A percentile compares a stretch with the other conserved stretches of the same genome.
These are phyloP conservation scores for Nemania diffusa DNA, from an alignment of 2,329 filamentous ascomycete genomes.

Conservation along the genomic window DNA sequence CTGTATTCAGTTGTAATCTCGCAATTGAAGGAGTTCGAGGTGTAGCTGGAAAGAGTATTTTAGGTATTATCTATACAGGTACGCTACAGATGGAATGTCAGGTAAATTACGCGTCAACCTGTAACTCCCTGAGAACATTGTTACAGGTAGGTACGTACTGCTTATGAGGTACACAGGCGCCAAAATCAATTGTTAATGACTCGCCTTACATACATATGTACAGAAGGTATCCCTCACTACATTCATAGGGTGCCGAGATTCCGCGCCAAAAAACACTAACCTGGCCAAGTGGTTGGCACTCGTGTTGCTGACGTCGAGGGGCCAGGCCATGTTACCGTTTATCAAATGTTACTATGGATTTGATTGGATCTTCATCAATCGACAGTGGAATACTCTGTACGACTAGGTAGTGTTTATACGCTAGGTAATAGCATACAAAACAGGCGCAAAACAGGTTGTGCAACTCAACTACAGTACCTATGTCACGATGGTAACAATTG, in stretches of 20 bases:
- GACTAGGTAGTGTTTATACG: no score
- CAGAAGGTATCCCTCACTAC: no score
- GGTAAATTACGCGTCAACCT: constrained; percentile 25
- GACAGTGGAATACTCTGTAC: not conserved
- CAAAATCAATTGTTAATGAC: not conserved
- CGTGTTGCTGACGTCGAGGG: constrained; percentile 28
- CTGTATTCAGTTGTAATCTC: no score
- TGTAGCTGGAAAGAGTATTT: no score
- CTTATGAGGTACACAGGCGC: not conserved
- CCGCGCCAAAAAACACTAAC: not conserved
- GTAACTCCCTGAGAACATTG: no score
- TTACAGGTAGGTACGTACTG: no score
- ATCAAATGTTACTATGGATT: constrained; percentile 10
- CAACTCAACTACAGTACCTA: constrained; percentile 19
- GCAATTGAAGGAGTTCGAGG: no score
- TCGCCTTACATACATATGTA: not conserved
- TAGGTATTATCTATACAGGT: no score
- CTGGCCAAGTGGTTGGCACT: constrained; percentile 8
- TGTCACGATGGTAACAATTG: constrained; percentile 33
- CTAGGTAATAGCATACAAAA: no score
- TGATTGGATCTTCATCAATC: constrained; percentile 13
- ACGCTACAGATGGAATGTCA: constrained; percentile 10
- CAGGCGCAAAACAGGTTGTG: constrained; percentile 32
- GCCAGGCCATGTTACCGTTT: constrained; percentile 3
- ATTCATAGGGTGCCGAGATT: not conserved